Base-by-base conservation (phyloP, 768 basidiomycete genomes). In the Cubamyces sp. region DNA sequence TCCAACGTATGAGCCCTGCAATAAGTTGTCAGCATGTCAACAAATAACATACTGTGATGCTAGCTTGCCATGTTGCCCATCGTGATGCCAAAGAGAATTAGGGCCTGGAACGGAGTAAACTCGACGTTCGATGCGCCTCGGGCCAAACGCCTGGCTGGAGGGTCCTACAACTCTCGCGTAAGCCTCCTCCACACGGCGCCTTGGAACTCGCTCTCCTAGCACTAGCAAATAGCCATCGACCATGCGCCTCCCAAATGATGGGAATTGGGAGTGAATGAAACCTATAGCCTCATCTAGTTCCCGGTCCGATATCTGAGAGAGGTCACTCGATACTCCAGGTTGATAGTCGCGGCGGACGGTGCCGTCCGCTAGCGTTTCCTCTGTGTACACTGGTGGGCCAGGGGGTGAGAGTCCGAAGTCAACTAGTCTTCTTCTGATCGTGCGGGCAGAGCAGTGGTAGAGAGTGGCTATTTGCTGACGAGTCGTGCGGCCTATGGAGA, bases 21-120 rank as follows among this genome's bases (percentile, higher is more conserved):
- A 39, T 34, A 37, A n/a, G n/a, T n/a, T n/a, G n/a, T n/a, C n/a
- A n/a, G n/a, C n/a, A n/a, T n/a, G n/a, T n/a, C n/a, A n/a, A n/a
- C n/a, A n/a, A n/a, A n/a, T n/a, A 23, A 26, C 40, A 18, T 1
- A 1, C 14, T 28, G 12, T 1, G 0, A 39, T 51, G 30, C 7
- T n/a, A n/a, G 26, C 56, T 54, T 54, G 73, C 75, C 73, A 62
- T 76, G 77, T 49, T 78, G 73, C 0, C 76, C 76, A 59, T 79
- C 76, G 60, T 75, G 73, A 55, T 79, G 77, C 73, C 72, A 75
- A 1, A 81, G 69, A 1, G 76, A 73, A 60, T 79, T 78, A 2
- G 68, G 68, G 1, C 73, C 74, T 5, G 72, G 64, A 11, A 79
- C 77, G 3, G 60, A 61, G 62, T 80, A 80, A 4, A 64, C 64